Evolutionary conservation across 768 basidiomycete genomes (phyloP), one percentile per base, ranked within the genome.

Genomic region (Gautieria morchelliformis): DNA sequence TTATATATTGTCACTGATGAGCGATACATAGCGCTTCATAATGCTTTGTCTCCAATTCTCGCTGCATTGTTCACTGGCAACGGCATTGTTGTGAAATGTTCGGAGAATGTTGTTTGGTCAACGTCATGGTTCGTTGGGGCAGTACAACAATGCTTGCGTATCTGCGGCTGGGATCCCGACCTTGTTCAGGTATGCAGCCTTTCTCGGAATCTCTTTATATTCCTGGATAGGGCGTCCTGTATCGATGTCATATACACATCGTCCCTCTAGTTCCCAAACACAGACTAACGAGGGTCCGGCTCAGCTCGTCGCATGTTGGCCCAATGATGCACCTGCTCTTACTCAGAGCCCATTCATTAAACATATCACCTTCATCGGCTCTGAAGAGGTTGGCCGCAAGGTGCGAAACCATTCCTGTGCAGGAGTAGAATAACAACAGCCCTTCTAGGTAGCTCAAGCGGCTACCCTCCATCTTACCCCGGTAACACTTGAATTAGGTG

Each of bases 321-420:
- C 95, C 0, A 87, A 93, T 40, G 79, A 90, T 61, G 96, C 93
- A 1, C 81, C 85, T 50, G 81, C 81, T 0, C 69, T 99, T 47
- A 98, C 93, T 0, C 81, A 73, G 68, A 84, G 87, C 1, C 82
- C 88, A 0, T 65, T 78, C 27, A 86, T 99, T 60, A 89, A 87
- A 65, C 96, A 99, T 65, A 94, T 98, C 61, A 96, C 93, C 1
- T 95, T 95, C 67, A 93, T 94, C 66, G 87, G 91, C 24, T 91
- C 88, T 5, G 87, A 89, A 63, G 72, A 73, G 50, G 80, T 90
- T 48, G 90, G 90, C 32, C 83, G 85, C 48, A 82, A 84, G 75
- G 87, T 86, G 41, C 40, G 48, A 12, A 42, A 47, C 54, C n/a
- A 42, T 15, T 15, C 22, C 39, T 30, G 17, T 3, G 27, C 27